Percentiles rank a stretch among this genome's conserved stretches.
Evolutionary conservation across 164 flowering plant genomes (phyloP).

Genomic region (Cinnamomum chago): DNA sequence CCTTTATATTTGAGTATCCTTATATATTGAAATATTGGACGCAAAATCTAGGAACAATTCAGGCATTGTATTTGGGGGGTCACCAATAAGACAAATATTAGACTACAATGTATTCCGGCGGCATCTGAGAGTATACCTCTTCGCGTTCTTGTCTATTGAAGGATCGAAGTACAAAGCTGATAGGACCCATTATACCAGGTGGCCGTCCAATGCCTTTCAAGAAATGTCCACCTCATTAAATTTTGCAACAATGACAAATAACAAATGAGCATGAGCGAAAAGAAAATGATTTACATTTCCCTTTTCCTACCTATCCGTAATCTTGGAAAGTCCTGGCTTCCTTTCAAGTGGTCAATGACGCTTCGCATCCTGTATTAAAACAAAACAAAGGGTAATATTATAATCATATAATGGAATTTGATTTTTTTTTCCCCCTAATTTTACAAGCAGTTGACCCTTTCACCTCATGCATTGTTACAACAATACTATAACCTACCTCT

Average conservation of each 20-base stretch:
- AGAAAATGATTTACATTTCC: not conserved
- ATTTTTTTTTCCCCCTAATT: not conserved
- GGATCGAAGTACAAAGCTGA: constrained; percentile 64
- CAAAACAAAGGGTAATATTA: not conserved
- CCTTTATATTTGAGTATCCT: not conserved
- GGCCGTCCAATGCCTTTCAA: constrained; percentile 89
- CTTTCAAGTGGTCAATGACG: constrained; percentile 71
- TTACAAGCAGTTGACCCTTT: not conserved
- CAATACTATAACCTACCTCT: not conserved
- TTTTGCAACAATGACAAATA: not conserved
- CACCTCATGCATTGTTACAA: not conserved
- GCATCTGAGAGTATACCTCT: constrained; percentile 49
- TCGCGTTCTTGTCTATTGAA: constrained; percentile 70
- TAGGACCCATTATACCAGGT: constrained; percentile 85
- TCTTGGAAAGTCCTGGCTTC: constrained; percentile 80
- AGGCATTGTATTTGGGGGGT: not conserved
- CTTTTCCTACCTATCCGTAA: constrained; percentile 61
- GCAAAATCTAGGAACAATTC: not conserved
- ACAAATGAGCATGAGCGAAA: not conserved
- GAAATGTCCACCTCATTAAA: constrained; percentile 1
- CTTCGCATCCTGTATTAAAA: constrained; percentile 72
- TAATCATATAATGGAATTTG: not conserved
- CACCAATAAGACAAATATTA: too few relatives aligned
- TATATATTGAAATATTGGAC: not conserved
- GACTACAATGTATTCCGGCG: too few relatives aligned